phyloP scores from a whole-genome alignment of 1,284 basidiomycete species.

The Leccinum subspadiceum region DNA sequence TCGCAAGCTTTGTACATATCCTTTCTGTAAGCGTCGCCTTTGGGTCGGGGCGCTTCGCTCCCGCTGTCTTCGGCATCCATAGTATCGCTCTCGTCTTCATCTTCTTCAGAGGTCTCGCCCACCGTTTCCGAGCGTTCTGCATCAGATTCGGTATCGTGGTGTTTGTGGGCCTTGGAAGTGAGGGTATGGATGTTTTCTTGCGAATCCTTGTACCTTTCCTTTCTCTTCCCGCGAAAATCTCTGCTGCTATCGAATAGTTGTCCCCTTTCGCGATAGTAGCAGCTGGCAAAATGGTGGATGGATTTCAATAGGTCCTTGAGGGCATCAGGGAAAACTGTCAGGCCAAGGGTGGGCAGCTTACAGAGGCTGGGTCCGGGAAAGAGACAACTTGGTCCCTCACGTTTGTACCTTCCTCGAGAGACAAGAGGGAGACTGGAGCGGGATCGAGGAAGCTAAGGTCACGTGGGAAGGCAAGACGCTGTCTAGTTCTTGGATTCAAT shows the following conservation, averaged over 20 bases:
- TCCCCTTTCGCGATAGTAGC: slow-evolving; percentile 59
- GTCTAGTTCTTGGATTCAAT: slow-evolving; percentile 33
- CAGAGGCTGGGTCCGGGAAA: slow-evolving; percentile 46
- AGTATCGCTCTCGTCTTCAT: slow-evolving; percentile 21
- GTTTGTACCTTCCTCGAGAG: slow-evolving; percentile 8
- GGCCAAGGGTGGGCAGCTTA: slow-evolving; percentile 29
- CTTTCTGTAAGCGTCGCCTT: slow-evolving; percentile 29
- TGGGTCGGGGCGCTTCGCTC: slow-evolving; percentile 7
- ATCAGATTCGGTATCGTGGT: slow-evolving; percentile 16
- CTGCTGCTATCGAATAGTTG: slow-evolving; percentile 53
- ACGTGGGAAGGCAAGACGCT: slow-evolving; percentile 38
- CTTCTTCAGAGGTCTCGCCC: slow-evolving; percentile 23
- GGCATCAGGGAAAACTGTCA: slow-evolving; percentile 8
- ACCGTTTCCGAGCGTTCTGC: slow-evolving; percentile 21
- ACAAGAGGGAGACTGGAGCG: slow-evolving; percentile 9
- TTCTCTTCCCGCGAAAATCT: slow-evolving; percentile 45
- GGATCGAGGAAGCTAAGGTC: slow-evolving; percentile 40
- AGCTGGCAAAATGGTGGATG: slow-evolving; percentile 64
- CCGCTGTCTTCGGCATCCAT: slow-evolving; percentile 12
- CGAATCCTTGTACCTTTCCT: slow-evolving; percentile 17
- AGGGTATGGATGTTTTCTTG: slow-evolving; percentile 26
- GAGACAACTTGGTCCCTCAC: slow-evolving; percentile 2
- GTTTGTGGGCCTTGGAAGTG: slow-evolving; percentile 9
- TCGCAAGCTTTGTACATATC: slow-evolving; percentile 77
- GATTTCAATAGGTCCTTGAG: slow-evolving; percentile 66